Base-by-base conservation (phyloP, 495 filamentous ascomycete genomes). In the Aspergillus panamensis region DNA sequence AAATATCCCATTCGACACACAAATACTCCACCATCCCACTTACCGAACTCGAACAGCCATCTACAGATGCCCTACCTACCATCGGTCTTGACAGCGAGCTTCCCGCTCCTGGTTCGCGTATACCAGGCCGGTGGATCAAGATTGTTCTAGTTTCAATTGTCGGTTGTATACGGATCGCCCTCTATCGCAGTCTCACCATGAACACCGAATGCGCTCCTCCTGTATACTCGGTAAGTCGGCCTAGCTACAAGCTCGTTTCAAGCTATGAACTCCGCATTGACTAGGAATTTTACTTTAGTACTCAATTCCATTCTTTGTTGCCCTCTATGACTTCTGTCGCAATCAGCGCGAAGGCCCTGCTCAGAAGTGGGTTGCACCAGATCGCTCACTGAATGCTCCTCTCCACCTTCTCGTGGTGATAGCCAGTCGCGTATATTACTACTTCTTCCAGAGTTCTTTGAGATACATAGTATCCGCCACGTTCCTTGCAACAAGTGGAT, bases 291-390 rank as follows among this genome's bases (percentile, higher is more conserved):
- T 19, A 31, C 9, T 55, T 12, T 50, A 77, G 73, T 73, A 70
- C 53, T 43, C 64, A 13, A 66, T 78, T 44, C 78, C 78, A 2
- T 70, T 80, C 29, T 21, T 77, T 9, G 59, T 80, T 37, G 73
- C 74, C 6, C 42, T 78, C 1, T 80, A 77, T 51, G 77, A 80
- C 51, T 74, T 69, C 45, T 73, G 69, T 66, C 67, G 69, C 55
- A 67, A 71, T 29, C 72, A 74, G 51, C 63, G 70, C 43, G 58
- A 39, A 9, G 63, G 64, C 51, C 53, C 66, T 35, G 51, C 35
- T 21, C 59, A 60, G 4, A 61, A 60, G 45, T 69, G 67, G 59
- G 49, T 63, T 31, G 55, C 51, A n/a, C 31, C 60, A 6, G 64
- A 68, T n/a, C 57, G 52, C 45, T 65, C 61, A 8, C 44, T 58